Conservation (phyloP, 2,329 filamentous ascomycete genomes). For the Apiospora hydei region DNA sequence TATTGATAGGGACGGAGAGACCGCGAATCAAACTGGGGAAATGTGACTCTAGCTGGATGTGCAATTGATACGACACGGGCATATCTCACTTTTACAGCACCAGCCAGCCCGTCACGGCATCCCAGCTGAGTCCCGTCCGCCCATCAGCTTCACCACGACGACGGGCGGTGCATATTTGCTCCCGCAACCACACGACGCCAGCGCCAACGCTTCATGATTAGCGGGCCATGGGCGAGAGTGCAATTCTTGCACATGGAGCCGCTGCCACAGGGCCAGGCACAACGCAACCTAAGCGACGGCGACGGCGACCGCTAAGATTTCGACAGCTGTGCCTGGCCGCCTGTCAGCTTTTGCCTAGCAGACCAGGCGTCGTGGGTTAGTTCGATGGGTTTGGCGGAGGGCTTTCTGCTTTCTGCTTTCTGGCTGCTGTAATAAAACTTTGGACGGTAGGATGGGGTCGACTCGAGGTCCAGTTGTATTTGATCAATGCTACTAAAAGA, state of each 20-base stretch:
- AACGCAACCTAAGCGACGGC: background rate
- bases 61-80: background rate
- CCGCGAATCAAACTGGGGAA: constrained; percentile 1
- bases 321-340: background rate
- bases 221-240: background rate
- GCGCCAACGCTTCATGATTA: background rate
- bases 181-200: background rate
- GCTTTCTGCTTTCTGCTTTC: too few species aligned
- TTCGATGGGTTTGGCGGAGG: background rate
- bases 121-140: background rate
- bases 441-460: background rate
- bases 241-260: background rate
- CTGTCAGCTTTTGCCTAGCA: background rate
- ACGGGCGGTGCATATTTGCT: background rate
- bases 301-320: background rate
- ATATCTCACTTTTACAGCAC: background rate
- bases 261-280: background rate
- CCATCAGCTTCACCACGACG: background rate
- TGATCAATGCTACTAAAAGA: background rate
- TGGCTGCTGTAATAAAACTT: constrained; percentile 7
- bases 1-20: background rate
- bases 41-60: background rate
- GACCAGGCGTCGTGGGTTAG: background rate
- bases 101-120: background rate
- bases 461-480: background rate